Conservation (phyloP, 2,329 filamentous ascomycete genomes). For the Xylariales sp. region DNA sequence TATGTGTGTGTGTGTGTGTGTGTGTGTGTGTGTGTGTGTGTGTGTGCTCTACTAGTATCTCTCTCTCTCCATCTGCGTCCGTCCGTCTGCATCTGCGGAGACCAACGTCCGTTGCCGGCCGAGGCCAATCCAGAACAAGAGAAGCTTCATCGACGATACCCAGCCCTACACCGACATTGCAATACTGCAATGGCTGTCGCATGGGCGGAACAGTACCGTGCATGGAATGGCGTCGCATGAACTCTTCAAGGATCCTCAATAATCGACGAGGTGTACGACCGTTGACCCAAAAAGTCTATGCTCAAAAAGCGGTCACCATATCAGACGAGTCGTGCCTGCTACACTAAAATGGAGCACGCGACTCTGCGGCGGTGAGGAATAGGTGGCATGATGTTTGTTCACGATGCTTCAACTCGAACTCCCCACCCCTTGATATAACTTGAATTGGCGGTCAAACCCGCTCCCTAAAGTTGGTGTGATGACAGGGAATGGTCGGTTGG, state of each 20-base stretch:
- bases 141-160: conserved; percentile 23
- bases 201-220: conserved; percentile 33
- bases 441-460: conserved; percentile 29
- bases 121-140: conserved; percentile 13
- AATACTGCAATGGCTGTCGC: conserved; percentile 22
- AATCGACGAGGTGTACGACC: conserved; percentile 13
- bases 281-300: conserved; percentile 14
- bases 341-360: conserved; percentile 16
- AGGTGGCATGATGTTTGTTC: conserved; percentile 19
- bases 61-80: neutral
- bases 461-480: neutral
- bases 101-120: conserved; percentile 35
- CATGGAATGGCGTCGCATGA: conserved; percentile 34
- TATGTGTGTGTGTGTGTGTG: neutral
- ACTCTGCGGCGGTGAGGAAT: conserved; percentile 33
- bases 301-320: conserved; percentile 37
- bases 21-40: neutral
- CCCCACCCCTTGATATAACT: conserved; percentile 3
- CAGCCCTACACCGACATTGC: conserved; percentile 39
- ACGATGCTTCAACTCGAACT: conserved; percentile 18
- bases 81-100: conserved; percentile 23
- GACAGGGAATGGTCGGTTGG: neutral
- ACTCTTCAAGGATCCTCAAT: conserved; percentile 15
- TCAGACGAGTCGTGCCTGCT: conserved; percentile 12
- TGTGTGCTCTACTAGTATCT: too few species aligned